phyloP scores from a whole-genome alignment of 2,329 filamentous ascomycete genomes.

The Fusarium sp. region DNA sequence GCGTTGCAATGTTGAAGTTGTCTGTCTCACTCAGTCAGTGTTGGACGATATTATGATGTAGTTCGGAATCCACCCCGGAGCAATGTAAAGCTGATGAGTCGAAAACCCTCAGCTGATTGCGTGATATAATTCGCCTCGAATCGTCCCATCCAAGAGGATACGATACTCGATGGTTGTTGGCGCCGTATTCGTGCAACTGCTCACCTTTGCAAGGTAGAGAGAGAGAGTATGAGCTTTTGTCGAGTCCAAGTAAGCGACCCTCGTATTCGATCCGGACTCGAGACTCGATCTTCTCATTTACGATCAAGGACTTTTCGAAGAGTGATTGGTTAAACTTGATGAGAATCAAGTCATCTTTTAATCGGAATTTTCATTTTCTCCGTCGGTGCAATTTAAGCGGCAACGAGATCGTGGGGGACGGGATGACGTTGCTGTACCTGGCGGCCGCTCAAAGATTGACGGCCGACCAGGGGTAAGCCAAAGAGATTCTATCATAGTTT shows the following conservation, averaged over 20 bases:
- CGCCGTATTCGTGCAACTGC: background rate
- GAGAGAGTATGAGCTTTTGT: background rate
- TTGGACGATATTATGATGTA: constrained; percentile 19
- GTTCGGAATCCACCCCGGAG: constrained; percentile 5
- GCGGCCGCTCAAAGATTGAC: no score
- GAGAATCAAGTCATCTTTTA: background rate
- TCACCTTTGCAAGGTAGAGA: background rate
- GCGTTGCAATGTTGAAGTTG: constrained; percentile 17
- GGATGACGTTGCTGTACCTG: constrained; percentile 13
- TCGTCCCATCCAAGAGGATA: background rate
- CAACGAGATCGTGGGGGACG: background rate
- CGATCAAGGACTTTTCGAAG: background rate
- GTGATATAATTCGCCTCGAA: background rate
- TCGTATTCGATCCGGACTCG: constrained; percentile 19
- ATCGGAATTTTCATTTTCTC: background rate
- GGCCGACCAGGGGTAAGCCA: no score
- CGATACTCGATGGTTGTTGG: background rate
- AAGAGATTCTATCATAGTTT: no score
- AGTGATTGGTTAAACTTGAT: no score
- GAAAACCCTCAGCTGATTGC: background rate
- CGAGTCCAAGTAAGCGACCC: background rate
- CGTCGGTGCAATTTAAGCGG: constrained; percentile 11
- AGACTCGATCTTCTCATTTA: background rate
- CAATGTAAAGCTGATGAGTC: background rate
- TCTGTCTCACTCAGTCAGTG: background rate